phyloP scores from a whole-genome alignment of 2,329 filamentous ascomycete species.

The Tolypocladium endophyticum region DNA sequence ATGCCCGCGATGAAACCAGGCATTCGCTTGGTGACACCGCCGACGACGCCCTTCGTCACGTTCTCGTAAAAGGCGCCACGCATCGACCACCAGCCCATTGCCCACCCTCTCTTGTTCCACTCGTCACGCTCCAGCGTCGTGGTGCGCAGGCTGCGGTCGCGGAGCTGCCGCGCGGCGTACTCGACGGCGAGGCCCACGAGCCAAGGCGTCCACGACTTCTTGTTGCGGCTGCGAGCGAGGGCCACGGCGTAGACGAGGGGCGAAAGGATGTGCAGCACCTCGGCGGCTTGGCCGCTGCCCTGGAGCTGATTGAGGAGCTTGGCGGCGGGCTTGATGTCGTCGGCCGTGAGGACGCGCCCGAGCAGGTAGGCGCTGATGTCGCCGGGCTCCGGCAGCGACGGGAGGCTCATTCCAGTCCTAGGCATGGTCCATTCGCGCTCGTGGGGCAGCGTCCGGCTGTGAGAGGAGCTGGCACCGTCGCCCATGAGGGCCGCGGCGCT shows the following conservation, averaged over 20 bases:
- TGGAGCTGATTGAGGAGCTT: constrained; percentile 75
- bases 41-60: constrained; percentile 66
- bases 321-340: constrained; percentile 90
- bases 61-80: constrained; percentile 95
- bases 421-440: constrained; percentile 78
- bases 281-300: constrained; percentile 64
- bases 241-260: constrained; percentile 80
- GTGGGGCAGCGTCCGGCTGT: constrained; percentile 21
- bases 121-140: constrained; percentile 86
- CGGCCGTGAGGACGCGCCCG: constrained; percentile 81
- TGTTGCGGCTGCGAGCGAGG: constrained; percentile 61
- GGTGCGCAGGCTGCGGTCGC: constrained; percentile 64
- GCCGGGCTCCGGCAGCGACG: constrained; percentile 66
- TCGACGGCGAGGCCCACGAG: constrained; percentile 76
- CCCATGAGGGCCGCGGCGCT: constrained; percentile 9
- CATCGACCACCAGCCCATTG: constrained; percentile 92
- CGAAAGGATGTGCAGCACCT: constrained; percentile 83
- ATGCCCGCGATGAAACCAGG: constrained; percentile 76
- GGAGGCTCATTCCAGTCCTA: constrained; percentile 78
- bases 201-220: constrained; percentile 87
- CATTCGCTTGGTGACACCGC: constrained; percentile 63
- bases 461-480: neutral
- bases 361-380: constrained; percentile 84
- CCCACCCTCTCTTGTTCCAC: constrained; percentile 78
- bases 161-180: constrained; percentile 76